phyloP scores from a whole-genome alignment of 179 eudicot genomes.

The Carnegiea gigantea region DNA sequence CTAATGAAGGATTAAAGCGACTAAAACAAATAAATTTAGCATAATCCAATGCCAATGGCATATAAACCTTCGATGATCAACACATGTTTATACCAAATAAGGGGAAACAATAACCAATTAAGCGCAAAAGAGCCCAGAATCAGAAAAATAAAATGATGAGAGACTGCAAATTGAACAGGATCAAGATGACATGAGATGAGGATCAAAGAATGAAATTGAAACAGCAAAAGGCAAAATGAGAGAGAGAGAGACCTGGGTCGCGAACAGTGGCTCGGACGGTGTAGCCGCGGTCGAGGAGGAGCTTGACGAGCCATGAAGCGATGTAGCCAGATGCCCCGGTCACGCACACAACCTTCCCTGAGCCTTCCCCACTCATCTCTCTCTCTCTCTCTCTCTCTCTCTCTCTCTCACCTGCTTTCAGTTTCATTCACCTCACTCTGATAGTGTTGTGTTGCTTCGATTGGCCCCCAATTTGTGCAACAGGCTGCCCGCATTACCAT shows the following conservation, averaged over 20 bases:
- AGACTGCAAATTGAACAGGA: background rate
- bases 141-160: background rate
- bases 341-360: conserved; percentile 36
- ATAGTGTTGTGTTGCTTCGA: too few relatives aligned
- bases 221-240: background rate
- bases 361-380: conserved; percentile 8
- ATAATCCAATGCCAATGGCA: too few relatives aligned
- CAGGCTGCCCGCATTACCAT: too few relatives aligned
- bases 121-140: background rate
- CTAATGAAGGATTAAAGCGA: background rate
- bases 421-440: too few relatives aligned
- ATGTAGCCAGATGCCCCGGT: conserved; percentile 46
- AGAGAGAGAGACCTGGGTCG: conserved; percentile 24
- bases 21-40: background rate
- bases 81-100: too few relatives aligned
- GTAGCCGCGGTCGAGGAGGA: conserved; percentile 38
- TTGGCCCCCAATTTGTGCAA: too few relatives aligned
- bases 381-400: background rate
- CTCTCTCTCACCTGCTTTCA: too few relatives aligned
- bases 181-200: background rate
- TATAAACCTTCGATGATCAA: too few relatives aligned
- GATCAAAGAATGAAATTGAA: too few relatives aligned
- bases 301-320: conserved; percentile 44
- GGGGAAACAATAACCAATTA: too few relatives aligned
- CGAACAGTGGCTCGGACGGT: conserved; percentile 41